These are phyloP conservation scores for Fusarium sulawesiense DNA, from an alignment of 2,329 filamentous ascomycete species.

Conservation along the genomic window DNA sequence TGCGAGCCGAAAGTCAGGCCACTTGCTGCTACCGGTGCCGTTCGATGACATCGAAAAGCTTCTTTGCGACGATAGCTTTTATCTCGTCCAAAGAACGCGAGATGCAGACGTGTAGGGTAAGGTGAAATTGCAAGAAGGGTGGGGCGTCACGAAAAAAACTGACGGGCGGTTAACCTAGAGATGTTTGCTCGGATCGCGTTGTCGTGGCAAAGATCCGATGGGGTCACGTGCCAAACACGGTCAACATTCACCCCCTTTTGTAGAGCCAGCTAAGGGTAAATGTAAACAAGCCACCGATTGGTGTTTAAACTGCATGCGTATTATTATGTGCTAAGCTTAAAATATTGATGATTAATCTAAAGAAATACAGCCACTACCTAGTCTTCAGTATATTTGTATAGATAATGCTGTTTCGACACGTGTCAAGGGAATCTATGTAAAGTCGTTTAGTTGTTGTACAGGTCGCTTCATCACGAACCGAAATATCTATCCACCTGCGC, in stretches of 20 bases:
- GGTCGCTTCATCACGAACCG: slow-evolving; percentile 27
- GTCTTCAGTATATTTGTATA: background rate
- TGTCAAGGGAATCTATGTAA: slow-evolving; percentile 40
- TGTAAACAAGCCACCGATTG: background rate
- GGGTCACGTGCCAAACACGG: slow-evolving; percentile 33
- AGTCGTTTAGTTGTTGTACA: slow-evolving; percentile 36
- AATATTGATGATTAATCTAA: slow-evolving; percentile 19
- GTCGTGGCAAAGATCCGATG: slow-evolving; percentile 9
- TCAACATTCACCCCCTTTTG: background rate
- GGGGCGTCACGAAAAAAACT: slow-evolving; percentile 47
- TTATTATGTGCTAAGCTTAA: background rate
- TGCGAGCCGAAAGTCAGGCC: slow-evolving; percentile 50
- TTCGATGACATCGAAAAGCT: slow-evolving; percentile 46
- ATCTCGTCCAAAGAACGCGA: slow-evolving; percentile 26
- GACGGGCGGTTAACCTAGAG: slow-evolving; percentile 35
- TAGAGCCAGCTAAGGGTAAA: background rate
- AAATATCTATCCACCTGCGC: slow-evolving; percentile 19
- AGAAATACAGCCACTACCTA: slow-evolving; percentile 16
- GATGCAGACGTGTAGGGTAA: slow-evolving; percentile 44
- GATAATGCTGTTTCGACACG: slow-evolving; percentile 33
- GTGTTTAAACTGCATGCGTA: background rate
- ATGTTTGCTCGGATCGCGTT: slow-evolving; percentile 19
- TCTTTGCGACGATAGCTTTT: slow-evolving; percentile 33
- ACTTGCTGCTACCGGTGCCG: slow-evolving; percentile 45
- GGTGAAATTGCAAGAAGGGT: slow-evolving; percentile 39